Evolutionary conservation across 345 rosid species (phyloP).

Genomic region (Aquilaria sinensis): DNA sequence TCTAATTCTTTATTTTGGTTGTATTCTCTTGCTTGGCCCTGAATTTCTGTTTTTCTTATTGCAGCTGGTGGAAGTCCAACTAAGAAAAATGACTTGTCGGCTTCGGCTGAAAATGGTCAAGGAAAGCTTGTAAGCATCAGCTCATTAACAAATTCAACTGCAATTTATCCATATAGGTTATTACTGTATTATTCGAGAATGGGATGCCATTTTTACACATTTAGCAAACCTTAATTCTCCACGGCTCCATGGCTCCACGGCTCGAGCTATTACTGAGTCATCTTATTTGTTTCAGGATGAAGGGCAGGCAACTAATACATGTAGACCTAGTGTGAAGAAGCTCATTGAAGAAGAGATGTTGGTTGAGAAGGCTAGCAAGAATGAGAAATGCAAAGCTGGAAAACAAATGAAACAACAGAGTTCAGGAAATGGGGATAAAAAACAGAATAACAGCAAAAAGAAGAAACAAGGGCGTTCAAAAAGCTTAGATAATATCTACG

Average conservation of each 20-base stretch:
- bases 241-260: slow-evolving; percentile 1
- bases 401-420: slow-evolving; percentile 32
- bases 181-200: no score
- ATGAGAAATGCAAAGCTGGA: slow-evolving; percentile 33
- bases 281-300: slow-evolving; percentile 38
- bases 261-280: slow-evolving; percentile 1
- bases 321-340: slow-evolving; percentile 78
- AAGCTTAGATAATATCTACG: slow-evolving; percentile 43
- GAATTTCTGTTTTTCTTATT: slow-evolving; percentile 12
- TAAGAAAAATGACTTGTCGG: slow-evolving; percentile 28
- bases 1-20: not conserved
- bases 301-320: slow-evolving; percentile 29
- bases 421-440: slow-evolving; percentile 38
- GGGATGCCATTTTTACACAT: not conserved
- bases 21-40: slow-evolving; percentile 2
- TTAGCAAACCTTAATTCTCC: slow-evolving; percentile 13
- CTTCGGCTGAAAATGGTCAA: slow-evolving; percentile 28
- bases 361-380: slow-evolving; percentile 32
- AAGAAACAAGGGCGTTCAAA: slow-evolving; percentile 42
- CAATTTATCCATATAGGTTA: not conserved
- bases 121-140: slow-evolving; percentile 41
- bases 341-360: slow-evolving; percentile 93
- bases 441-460: slow-evolving; percentile 46
- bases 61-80: slow-evolving; percentile 35
- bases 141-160: not conserved